A percentile compares a stretch with the other conserved stretches of the same genome.
Conservation (phyloP, 345 rosid genomes). For the Passiflora organensis region DNA sequence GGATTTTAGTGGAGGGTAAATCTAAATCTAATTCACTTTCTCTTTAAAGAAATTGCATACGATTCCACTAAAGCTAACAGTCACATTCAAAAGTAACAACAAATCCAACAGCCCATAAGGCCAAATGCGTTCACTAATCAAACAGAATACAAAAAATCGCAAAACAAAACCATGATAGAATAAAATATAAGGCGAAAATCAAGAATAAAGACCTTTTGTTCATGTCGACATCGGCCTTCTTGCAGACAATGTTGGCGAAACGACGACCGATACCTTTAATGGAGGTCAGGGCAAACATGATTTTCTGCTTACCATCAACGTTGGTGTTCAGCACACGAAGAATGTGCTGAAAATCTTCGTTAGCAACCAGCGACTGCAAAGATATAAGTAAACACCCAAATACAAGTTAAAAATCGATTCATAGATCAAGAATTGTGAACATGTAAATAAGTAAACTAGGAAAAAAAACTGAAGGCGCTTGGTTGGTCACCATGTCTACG, state of each 20-base stretch:
- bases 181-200: too few relatives aligned
- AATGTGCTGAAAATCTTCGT: constrained; percentile 34
- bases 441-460: not conserved
- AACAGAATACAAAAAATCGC: not conserved
- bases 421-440: not conserved
- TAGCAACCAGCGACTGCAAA: constrained; percentile 21
- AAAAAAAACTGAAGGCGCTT: too few relatives aligned
- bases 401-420: not conserved
- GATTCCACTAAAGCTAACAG: too few relatives aligned
- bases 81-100: too few relatives aligned
- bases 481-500: constrained; percentile 12
- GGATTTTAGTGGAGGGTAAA: too few relatives aligned
- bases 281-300: constrained; percentile 34
- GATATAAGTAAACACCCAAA: not conserved
- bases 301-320: constrained; percentile 32
- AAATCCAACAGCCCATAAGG: too few relatives aligned
- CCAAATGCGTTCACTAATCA: constrained; percentile 9
- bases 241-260: constrained; percentile 34
- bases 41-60: too few relatives aligned
- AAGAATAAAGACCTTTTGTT: constrained; percentile 20
- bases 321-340: constrained; percentile 33
- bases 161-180: too few relatives aligned
- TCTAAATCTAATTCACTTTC: too few relatives aligned
- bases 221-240: constrained; percentile 33
- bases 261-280: constrained; percentile 36